Percentiles rank a stretch among this genome's conserved stretches.
These are phyloP conservation scores for Leccinum truebloodii DNA, from an alignment of 768 basidiomycete genomes.

Conservation along the genomic window DNA sequence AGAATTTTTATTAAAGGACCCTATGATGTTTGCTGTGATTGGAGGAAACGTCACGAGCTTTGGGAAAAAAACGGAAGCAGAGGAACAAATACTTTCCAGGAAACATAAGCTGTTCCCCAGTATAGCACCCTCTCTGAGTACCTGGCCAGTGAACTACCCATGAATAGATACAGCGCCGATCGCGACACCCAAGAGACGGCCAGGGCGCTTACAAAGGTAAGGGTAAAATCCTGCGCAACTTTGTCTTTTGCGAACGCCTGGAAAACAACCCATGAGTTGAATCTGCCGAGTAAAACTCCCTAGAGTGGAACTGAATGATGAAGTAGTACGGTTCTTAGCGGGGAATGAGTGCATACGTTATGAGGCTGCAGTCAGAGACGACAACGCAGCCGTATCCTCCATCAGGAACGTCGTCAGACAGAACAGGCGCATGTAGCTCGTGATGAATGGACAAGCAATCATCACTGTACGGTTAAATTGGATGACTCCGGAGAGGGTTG, in stretches of 20 bases:
- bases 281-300: slow-evolving; percentile 28
- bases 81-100: slow-evolving; percentile 16
- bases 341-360: slow-evolving; percentile 21
- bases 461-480: not conserved
- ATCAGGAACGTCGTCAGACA: slow-evolving; percentile 24
- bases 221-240: slow-evolving; percentile 25
- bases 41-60: too few species aligned
- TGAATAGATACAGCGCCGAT: slow-evolving; percentile 29
- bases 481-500: slow-evolving; percentile 2
- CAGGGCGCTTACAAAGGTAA: slow-evolving; percentile 36
- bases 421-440: not conserved
- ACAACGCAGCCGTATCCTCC: slow-evolving; percentile 37
- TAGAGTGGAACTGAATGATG: slow-evolving; percentile 5
- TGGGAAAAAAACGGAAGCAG: not conserved
- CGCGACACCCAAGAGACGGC: slow-evolving; percentile 28
- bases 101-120: slow-evolving; percentile 31
- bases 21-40: too few species aligned
- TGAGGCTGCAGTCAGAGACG: slow-evolving; percentile 27
- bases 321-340: not conserved
- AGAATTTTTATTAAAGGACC: too few species aligned
- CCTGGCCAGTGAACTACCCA: slow-evolving; percentile 33
- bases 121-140: slow-evolving; percentile 27
- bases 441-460: not conserved
- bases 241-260: slow-evolving; percentile 33
- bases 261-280: slow-evolving; percentile 34